Evolutionary conservation across 495 filamentous ascomycete species (phyloP), one percentile per base, ranked within the genome.

Genomic region (Glarea lozoyensis): DNA sequence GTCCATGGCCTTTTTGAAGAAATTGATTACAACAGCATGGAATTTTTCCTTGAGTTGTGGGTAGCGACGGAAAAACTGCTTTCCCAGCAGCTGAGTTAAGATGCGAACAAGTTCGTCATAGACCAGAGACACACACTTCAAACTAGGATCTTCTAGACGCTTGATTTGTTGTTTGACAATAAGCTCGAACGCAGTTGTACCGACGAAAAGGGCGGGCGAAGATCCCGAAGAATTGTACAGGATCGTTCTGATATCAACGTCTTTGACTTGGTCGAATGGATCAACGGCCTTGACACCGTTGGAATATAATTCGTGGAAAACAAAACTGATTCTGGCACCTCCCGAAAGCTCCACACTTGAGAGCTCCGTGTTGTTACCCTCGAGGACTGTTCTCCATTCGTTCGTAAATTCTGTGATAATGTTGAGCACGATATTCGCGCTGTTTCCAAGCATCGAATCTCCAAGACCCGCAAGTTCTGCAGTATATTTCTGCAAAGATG

Each of bases 101-200:
- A 99, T 97, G 50, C 93, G 86, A 45, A 97, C 88, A 48, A 99
- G 69, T 68, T 99, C 93, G 63, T 99, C 93, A 56, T 95, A 99
- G 10, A 99, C 90, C 40, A 99, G 70, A 24, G 85, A 89, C 31
- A 92, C 89, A 71, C 93, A 99, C 68, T 95, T 97, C 59, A 93
- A 64, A 62, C 87, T 94, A 21, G 93, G 93, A 44, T 99, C 93
- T 63, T 99, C 93, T 37, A 99, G 64, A 34, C 93, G 78, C 73
- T 82, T 93, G 64, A 99, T 99, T 60, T 99, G 88, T 60, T 96
- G 84, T 75, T 97, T 99, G 50, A 97, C 93, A 52, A 99, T 95
- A 38, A 94, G 71, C 60, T 99, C 93, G 45, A 99, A 99, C 2
- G 93, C 93, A 1, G 88, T 92, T 7, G 93, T 97, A 40, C 90